Conservation (phyloP, 306 rosid genomes). For the Inga leiocalycina region DNA sequence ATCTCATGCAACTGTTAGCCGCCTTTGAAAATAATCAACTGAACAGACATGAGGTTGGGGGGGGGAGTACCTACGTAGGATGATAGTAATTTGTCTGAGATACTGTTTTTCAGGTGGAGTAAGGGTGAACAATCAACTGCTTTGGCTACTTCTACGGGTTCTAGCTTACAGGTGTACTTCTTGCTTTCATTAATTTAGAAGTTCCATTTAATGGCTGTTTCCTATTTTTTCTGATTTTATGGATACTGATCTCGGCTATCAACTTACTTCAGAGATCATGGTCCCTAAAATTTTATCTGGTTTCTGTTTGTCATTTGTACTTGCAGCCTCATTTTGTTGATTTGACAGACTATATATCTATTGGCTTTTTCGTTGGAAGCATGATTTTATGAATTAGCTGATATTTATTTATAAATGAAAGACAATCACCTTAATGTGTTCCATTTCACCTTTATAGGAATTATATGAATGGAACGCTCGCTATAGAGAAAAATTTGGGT, state of each 20-base stretch:
- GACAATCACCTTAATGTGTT: slow-evolving; percentile 2
- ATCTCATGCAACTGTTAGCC: background rate
- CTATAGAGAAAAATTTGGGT: slow-evolving; percentile 78
- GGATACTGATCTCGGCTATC: slow-evolving; percentile 19
- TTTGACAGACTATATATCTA: background rate
- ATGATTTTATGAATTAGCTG: background rate
- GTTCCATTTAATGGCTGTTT: slow-evolving; percentile 8
- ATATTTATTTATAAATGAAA: slow-evolving; percentile 10
- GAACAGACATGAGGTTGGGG: background rate
- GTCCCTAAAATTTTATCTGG: background rate
- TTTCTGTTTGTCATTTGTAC: slow-evolving; percentile 1
- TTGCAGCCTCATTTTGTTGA: background rate
- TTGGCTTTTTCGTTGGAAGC: slow-evolving; percentile 8
- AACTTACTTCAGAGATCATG: slow-evolving; percentile 17
- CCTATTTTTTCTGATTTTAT: slow-evolving; percentile 2
- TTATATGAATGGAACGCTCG: slow-evolving; percentile 79
- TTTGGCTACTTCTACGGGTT: slow-evolving; percentile 72
- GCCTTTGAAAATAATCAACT: background rate
- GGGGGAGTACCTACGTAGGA: background rate
- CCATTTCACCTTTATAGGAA: slow-evolving; percentile 59
- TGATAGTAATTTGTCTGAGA: slow-evolving; percentile 28
- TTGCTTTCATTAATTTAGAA: slow-evolving; percentile 24
- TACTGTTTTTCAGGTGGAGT: slow-evolving; percentile 76
- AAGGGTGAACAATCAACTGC: slow-evolving; percentile 94
- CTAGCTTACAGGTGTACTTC: slow-evolving; percentile 69